These are phyloP conservation scores for Leucosporidium creatinivorum DNA, from an alignment of 768 basidiomycete genomes.

Conservation along the genomic window DNA sequence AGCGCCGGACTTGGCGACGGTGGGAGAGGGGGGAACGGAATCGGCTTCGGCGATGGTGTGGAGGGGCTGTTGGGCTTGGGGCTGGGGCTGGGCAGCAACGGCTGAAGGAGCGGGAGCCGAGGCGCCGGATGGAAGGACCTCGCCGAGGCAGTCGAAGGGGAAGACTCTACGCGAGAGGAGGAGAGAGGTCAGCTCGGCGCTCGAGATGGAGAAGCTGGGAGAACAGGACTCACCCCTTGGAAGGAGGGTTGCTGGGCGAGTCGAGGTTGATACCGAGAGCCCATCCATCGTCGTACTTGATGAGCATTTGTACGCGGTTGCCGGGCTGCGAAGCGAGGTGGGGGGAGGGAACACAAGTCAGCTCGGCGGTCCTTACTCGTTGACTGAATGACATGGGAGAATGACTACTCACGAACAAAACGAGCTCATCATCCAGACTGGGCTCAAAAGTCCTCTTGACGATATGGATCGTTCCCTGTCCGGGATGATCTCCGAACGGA, in stretches of 20 bases:
- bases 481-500: constrained; percentile 35
- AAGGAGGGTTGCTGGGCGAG: not conserved
- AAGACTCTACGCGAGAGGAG: constrained; percentile 7
- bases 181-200: not conserved
- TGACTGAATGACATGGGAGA: not conserved
- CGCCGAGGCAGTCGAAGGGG: constrained; percentile 32
- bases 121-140: not conserved
- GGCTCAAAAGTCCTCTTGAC: constrained; percentile 36
- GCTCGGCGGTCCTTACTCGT: not conserved
- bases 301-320: constrained; percentile 35
- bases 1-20: not conserved
- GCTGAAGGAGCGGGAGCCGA: not conserved
- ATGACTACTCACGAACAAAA: constrained; percentile 25
- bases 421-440: constrained; percentile 34
- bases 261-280: constrained; percentile 29
- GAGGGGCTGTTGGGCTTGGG: not conserved
- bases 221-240: not conserved
- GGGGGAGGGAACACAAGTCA: too few relatives aligned
- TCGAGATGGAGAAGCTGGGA: not conserved
- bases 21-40: not conserved
- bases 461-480: constrained; percentile 32
- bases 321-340: constrained; percentile 18
- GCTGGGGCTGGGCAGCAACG: too few relatives aligned
- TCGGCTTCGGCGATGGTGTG: not conserved
- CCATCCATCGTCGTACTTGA: constrained; percentile 39